A percentile compares a stretch with the other conserved stretches of the same genome.
phyloP scores from a whole-genome alignment of 495 filamentous ascomycete species.

The Tuber aestivum region DNA sequence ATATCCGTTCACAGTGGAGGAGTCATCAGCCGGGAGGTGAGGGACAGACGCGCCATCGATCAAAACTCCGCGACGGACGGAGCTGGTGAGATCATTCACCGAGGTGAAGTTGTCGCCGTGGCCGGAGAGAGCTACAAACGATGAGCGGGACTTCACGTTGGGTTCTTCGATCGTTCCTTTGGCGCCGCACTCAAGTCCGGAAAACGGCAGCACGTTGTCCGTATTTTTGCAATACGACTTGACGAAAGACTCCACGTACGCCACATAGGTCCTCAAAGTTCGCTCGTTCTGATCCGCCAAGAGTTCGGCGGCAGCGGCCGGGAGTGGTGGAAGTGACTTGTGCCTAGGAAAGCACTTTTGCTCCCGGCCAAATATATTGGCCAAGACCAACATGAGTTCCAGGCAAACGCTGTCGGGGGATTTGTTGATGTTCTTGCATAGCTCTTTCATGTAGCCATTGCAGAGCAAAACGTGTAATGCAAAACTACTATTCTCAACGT shows the following conservation, averaged over 20 bases:
- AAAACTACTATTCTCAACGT: slow-evolving; percentile 63
- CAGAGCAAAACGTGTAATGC: slow-evolving; percentile 67
- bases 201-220: slow-evolving; percentile 57
- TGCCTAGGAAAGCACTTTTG: slow-evolving; percentile 33
- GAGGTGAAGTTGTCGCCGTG: slow-evolving; percentile 56
- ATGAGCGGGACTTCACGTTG: slow-evolving; percentile 46
- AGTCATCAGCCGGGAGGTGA: slow-evolving; percentile 53
- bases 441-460: slow-evolving; percentile 60
- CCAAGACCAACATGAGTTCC: slow-evolving; percentile 59
- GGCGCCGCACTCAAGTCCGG: slow-evolving; percentile 30
- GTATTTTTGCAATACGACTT: slow-evolving; percentile 52
- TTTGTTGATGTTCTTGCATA: slow-evolving; percentile 51
- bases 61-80: slow-evolving; percentile 59
- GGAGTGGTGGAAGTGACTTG: slow-evolving; percentile 54
- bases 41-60: slow-evolving; percentile 66
- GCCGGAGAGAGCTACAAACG: slow-evolving; percentile 68
- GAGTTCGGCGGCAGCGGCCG: slow-evolving; percentile 51
- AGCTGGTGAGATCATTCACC: slow-evolving; percentile 58
- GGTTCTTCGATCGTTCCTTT: neutral
- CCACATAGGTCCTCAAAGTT: slow-evolving; percentile 57
- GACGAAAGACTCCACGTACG: slow-evolving; percentile 63
- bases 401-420: slow-evolving; percentile 44
- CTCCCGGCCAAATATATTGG: slow-evolving; percentile 61
- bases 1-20: slow-evolving; percentile 59
- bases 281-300: slow-evolving; percentile 57